These are phyloP conservation scores for Chlorella vulgaris DNA, from an alignment of 139 green algal genomes.

Conservation along the genomic window DNA sequence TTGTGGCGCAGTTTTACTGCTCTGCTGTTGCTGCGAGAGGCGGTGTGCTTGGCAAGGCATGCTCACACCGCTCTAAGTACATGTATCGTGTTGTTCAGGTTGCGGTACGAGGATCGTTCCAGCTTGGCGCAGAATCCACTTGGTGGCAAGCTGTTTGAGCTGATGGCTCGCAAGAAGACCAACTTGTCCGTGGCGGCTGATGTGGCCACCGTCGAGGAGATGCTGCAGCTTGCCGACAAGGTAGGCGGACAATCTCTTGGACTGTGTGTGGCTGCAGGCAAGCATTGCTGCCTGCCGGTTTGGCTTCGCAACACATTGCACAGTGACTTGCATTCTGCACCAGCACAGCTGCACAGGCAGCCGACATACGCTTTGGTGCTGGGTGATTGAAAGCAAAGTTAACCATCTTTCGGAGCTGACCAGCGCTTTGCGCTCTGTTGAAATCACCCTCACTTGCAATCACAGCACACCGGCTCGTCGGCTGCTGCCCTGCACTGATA, in stretches of 20 bases:
- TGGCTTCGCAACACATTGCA: background rate
- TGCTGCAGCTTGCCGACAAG: conserved; percentile 91
- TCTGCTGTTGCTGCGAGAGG: too few relatives aligned
- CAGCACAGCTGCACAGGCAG: background rate
- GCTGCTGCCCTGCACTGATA: too few relatives aligned
- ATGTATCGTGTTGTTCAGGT: conserved; percentile 49
- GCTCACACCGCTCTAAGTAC: background rate
- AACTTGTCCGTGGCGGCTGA: conserved; percentile 98
- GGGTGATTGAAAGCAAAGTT: conserved; percentile 34
- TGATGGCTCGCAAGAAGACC: conserved; percentile 94
- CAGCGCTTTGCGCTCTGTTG: conserved; percentile 13
- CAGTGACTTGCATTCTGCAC: background rate
- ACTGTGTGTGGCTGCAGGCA: background rate
- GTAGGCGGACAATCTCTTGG: too few relatives aligned
- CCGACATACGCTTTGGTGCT: background rate
- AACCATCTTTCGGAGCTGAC: conserved; percentile 37
- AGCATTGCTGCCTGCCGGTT: too few relatives aligned
- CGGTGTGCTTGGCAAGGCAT: background rate
- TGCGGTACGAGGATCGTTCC: conserved; percentile 84
- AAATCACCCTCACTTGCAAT: conserved; percentile 24
- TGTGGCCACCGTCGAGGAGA: conserved; percentile 85
- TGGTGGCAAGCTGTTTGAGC: conserved; percentile 77
- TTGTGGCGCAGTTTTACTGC: too few relatives aligned
- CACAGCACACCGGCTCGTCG: conserved; percentile 1
- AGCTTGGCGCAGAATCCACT: conserved; percentile 73